A percentile compares a stretch with the other conserved stretches of the same genome.
Conservation (phyloP, 2,329 filamentous ascomycete genomes). For the Pestalotiopsis sp. region DNA sequence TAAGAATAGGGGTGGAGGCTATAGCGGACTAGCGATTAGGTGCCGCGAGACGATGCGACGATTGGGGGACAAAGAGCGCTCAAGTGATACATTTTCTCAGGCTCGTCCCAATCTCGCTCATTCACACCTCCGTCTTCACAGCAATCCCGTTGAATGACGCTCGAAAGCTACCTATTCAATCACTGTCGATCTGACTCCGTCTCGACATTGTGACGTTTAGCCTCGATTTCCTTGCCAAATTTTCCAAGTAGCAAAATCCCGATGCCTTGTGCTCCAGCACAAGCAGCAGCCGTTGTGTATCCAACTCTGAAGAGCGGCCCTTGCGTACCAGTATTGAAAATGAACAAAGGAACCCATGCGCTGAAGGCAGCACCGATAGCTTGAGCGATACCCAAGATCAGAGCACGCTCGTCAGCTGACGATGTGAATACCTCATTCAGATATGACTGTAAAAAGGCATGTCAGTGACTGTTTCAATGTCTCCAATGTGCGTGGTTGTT, state of each 20-base stretch:
- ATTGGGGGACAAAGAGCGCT: too few species aligned
- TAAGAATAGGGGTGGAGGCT: too few species aligned
- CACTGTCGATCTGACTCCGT: not conserved
- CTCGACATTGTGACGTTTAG: not conserved
- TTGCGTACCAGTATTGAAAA: slow-evolving; percentile 3
- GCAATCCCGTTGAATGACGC: too few species aligned
- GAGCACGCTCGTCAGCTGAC: slow-evolving; percentile 1
- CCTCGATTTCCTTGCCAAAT: not conserved
- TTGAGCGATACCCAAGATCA: not conserved
- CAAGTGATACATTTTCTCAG: too few species aligned
- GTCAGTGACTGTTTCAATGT: not conserved
- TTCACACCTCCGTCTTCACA: too few species aligned
- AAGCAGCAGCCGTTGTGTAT: not conserved
- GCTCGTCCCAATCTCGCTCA: too few species aligned
- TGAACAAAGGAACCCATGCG: not conserved
- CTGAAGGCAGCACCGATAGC: not conserved
- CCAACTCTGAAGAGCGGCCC: not conserved
- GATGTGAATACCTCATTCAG: not conserved
- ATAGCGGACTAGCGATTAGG: too few species aligned
- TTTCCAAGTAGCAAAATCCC: not conserved
- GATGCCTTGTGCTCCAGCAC: not conserved
- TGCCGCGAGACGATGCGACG: too few species aligned
- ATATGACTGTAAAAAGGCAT: not conserved
- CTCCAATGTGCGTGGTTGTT: too few species aligned
- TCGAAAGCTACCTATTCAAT: too few species aligned